Conservation (phyloP, 345 rosid species). For the Populus alba region DNA sequence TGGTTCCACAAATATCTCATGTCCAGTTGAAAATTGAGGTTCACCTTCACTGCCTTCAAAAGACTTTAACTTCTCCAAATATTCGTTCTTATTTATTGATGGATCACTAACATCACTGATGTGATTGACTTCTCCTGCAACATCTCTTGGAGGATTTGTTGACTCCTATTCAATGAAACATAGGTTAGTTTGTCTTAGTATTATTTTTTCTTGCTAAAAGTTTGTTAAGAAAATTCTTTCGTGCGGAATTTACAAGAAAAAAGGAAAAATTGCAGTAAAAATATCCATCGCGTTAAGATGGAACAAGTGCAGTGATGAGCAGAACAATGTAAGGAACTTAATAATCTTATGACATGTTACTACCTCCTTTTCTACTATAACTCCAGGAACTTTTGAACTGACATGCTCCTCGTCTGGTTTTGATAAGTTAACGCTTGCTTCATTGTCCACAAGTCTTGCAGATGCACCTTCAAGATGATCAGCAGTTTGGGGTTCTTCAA, state of each 20-base stretch:
- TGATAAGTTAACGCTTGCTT: constrained; percentile 1
- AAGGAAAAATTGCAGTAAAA: not conserved
- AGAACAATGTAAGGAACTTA: not conserved
- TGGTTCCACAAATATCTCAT: not conserved
- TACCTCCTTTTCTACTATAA: constrained; percentile 17
- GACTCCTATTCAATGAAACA: constrained; percentile 30
- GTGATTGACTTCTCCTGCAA: constrained; percentile 8
- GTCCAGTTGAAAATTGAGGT: constrained; percentile 5
- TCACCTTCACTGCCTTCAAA: constrained; percentile 7
- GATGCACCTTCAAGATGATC: constrained; percentile 10
- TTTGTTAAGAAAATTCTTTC: not conserved
- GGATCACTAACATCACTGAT: not conserved
- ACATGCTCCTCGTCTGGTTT: constrained; percentile 11
- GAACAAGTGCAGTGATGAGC: not conserved
- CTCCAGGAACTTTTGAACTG: constrained; percentile 4
- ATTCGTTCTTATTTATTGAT: not conserved
- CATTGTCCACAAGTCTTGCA: not conserved
- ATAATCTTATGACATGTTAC: not conserved
- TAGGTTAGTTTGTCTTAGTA: not conserved
- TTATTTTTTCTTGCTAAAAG: not conserved
- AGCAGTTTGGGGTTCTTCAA: not conserved
- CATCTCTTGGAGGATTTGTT: constrained; percentile 7
- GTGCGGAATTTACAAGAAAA: not conserved
- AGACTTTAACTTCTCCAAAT: not conserved
- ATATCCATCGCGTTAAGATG: not conserved